A percentile compares a stretch with the other conserved stretches of the same genome.
These are phyloP conservation scores for Dioscorea dumetorum DNA, from an alignment of 106 monocot genomes.

Conservation along the genomic window DNA sequence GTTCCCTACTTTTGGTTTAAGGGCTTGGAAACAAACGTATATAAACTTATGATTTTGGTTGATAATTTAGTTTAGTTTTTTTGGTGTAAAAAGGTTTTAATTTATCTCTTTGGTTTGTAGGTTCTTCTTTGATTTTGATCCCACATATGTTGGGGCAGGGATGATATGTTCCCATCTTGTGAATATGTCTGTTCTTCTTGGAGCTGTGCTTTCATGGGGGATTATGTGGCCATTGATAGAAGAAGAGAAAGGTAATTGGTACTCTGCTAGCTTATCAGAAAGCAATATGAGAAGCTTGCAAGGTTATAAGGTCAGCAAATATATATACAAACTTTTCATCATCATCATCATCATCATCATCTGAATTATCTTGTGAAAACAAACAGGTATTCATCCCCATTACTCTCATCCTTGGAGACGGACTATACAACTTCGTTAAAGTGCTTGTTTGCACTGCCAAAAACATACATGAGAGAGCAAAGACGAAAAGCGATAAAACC, in stretches of 20 bases:
- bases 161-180: slow-evolving; percentile 24
- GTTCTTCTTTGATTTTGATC: slow-evolving; percentile 13
- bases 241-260: slow-evolving; percentile 10
- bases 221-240: slow-evolving; percentile 20
- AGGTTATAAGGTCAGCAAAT: slow-evolving; percentile 14
- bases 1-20: background rate
- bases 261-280: background rate
- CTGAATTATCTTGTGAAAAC: background rate
- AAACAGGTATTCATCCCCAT: slow-evolving; percentile 21
- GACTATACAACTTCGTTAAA: slow-evolving; percentile 24
- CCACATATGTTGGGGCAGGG: slow-evolving; percentile 17
- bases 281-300: slow-evolving; percentile 11
- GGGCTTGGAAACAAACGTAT: background rate
- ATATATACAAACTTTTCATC: too few relatives aligned
- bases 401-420: slow-evolving; percentile 26
- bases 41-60: background rate
- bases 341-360: background rate
- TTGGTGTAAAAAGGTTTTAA: too few relatives aligned
- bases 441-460: background rate
- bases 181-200: slow-evolving; percentile 15
- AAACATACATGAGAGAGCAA: background rate
- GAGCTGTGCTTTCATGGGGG: slow-evolving; percentile 19
- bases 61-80: too few relatives aligned
- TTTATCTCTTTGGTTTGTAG: background rate
- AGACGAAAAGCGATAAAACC: background rate